These are phyloP conservation scores for Cryptococcus sp. DNA, from an alignment of 1,284 basidiomycete genomes.

Conservation along the genomic window DNA sequence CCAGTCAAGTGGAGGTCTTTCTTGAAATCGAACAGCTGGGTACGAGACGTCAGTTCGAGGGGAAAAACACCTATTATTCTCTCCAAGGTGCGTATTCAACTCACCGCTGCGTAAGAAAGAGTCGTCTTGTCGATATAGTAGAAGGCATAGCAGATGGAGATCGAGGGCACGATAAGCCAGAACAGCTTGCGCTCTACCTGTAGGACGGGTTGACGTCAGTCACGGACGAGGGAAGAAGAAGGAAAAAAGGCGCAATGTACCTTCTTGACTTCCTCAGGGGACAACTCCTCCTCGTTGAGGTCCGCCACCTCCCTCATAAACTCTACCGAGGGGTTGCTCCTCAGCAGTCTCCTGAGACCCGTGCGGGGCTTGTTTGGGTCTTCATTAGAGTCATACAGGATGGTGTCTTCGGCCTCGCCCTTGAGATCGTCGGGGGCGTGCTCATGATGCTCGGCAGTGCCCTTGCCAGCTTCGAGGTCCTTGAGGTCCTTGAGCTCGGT, in stretches of 20 bases:
- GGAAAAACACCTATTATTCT: background rate
- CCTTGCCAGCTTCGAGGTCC: slow-evolving; percentile 20
- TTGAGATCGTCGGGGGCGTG: slow-evolving; percentile 15
- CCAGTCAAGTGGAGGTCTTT: slow-evolving; percentile 37
- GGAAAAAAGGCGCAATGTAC: slow-evolving; percentile 2
- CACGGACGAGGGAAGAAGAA: background rate
- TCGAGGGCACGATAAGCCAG: slow-evolving; percentile 47
- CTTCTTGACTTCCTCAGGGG: slow-evolving; percentile 41
- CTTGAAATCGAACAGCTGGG: slow-evolving; percentile 44
- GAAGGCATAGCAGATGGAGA: slow-evolving; percentile 52
- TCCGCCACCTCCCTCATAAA: slow-evolving; percentile 48
- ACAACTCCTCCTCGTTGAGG: slow-evolving; percentile 40
- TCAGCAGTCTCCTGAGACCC: slow-evolving; percentile 38
- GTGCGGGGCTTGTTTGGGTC: slow-evolving; percentile 15
- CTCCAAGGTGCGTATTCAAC: background rate
- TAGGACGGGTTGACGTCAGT: background rate
- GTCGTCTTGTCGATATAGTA: slow-evolving; percentile 49
- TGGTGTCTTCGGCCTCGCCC: slow-evolving; percentile 3
- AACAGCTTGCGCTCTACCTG: slow-evolving; percentile 49
- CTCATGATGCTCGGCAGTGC: slow-evolving; percentile 22
- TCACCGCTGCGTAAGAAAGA: slow-evolving; percentile 31
- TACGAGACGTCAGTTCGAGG: background rate
- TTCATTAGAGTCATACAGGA: slow-evolving; percentile 17
- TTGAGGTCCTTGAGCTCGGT: slow-evolving; percentile 12
- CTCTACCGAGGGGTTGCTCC: slow-evolving; percentile 43